Percentiles rank a stretch among this genome's conserved stretches.
Conservation (phyloP, 257 asterid species). For the Solanum stenotomum region DNA sequence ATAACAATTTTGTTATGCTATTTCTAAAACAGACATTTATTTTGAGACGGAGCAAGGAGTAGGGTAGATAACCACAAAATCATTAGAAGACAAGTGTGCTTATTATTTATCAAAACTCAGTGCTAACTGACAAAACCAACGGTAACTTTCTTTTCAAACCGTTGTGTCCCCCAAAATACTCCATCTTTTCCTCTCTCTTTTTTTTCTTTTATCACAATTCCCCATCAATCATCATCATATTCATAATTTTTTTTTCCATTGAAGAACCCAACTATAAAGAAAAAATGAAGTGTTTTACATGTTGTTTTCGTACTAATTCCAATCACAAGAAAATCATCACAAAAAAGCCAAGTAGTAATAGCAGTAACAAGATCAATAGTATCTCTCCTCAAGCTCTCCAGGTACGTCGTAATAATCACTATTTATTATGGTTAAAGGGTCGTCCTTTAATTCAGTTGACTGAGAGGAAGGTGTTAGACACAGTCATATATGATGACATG, state of each 20-base stretch:
- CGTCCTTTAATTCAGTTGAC: background rate
- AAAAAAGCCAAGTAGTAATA: background rate
- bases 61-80: background rate
- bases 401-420: background rate
- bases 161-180: background rate
- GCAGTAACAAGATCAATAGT: background rate
- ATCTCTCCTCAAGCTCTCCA: background rate
- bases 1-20: no score
- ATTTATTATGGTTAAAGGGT: background rate
- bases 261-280: background rate
- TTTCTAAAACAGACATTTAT: no score
- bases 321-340: conserved; percentile 6
- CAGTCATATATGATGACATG: background rate
- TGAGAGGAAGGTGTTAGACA: fast-evolving
- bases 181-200: background rate
- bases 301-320: conserved; percentile 20
- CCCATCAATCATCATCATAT: background rate
- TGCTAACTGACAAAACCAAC: conserved; percentile 17
- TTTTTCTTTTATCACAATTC: background rate
- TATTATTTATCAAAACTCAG: background rate
- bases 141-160: conserved; percentile 21
- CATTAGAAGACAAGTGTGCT: background rate
- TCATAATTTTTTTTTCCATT: background rate
- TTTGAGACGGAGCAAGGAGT: fast-evolving
- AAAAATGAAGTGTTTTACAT: conserved; percentile 35